These are phyloP conservation scores for Quercus ilex DNA, from an alignment of 306 rosid species.

Conservation along the genomic window DNA sequence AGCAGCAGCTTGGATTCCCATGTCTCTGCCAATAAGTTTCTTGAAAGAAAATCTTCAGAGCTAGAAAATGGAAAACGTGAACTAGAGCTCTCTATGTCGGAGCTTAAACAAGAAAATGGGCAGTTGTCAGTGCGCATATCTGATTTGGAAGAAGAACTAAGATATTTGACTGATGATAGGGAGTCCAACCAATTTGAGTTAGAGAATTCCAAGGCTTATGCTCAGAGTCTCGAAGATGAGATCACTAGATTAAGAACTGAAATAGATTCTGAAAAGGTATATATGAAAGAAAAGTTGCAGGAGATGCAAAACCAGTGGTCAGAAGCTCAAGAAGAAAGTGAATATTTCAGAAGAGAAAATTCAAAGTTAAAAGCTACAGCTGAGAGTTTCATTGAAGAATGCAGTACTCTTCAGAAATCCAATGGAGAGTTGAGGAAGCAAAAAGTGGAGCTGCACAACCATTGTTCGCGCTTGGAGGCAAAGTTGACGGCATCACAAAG, in stretches of 20 bases:
- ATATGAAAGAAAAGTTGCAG: slow-evolving; percentile 12
- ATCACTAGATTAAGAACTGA: slow-evolving; percentile 34
- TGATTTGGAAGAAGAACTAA: slow-evolving; percentile 50
- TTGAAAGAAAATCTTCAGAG: slow-evolving; percentile 10
- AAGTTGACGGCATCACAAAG: slow-evolving; percentile 43
- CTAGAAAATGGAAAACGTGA: slow-evolving; percentile 27
- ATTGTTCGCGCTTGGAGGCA: slow-evolving; percentile 37
- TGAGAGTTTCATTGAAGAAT: slow-evolving; percentile 32
- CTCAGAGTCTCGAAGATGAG: slow-evolving; percentile 37
- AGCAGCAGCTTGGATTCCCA: slow-evolving; percentile 14
- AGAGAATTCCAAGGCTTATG: slow-evolving; percentile 36
- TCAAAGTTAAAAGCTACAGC: slow-evolving; percentile 30
- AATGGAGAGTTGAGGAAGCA: slow-evolving; percentile 44
- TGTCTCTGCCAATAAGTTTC: slow-evolving; percentile 16
- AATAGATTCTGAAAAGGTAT: slow-evolving; percentile 32
- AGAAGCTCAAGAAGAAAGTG: slow-evolving; percentile 43
- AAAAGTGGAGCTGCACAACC: slow-evolving; percentile 35
- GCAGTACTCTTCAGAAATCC: slow-evolving; percentile 29
- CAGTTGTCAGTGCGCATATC: slow-evolving; percentile 33
- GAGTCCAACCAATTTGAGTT: slow-evolving; percentile 40
- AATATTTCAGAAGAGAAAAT: slow-evolving; percentile 28
- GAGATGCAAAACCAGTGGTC: slow-evolving; percentile 29
- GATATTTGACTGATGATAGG: slow-evolving; percentile 38
- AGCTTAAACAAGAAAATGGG: slow-evolving; percentile 45
- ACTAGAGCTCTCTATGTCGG: slow-evolving; percentile 34